Conservation (phyloP, 1,284 basidiomycete species). For the Fomitiporia mediterranea region DNA sequence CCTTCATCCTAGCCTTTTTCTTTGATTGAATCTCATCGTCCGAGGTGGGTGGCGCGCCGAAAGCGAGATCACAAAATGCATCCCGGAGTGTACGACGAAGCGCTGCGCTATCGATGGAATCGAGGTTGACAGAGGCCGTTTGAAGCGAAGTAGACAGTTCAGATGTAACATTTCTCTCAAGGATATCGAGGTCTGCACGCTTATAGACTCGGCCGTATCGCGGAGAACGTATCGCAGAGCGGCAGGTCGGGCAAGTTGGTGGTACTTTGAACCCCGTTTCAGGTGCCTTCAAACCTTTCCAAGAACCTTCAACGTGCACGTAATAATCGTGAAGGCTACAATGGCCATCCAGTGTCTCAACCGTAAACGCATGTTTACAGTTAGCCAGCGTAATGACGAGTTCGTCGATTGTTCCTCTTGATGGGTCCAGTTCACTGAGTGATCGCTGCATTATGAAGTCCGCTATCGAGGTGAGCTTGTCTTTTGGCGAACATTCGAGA, state of each 20-base stretch:
- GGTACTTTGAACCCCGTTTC: conserved; percentile 39
- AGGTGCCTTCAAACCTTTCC: conserved; percentile 39
- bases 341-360: conserved; percentile 64
- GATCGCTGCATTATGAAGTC: conserved; percentile 54
- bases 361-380: conserved; percentile 66
- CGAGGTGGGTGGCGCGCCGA: neutral
- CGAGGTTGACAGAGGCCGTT: neutral
- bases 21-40: neutral
- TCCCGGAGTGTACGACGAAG: neutral
- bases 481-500: conserved; percentile 41
- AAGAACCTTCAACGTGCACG: conserved; percentile 32
- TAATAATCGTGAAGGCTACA: conserved; percentile 55
- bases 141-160: conserved; percentile 43
- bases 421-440: conserved; percentile 45
- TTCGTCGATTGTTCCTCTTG: conserved; percentile 42
- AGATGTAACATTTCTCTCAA: conserved; percentile 56
- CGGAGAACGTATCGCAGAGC: conserved; percentile 43
- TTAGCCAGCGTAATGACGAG: conserved; percentile 54
- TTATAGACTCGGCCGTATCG: conserved; percentile 60
- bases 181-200: conserved; percentile 54
- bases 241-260: conserved; percentile 54
- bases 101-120: neutral
- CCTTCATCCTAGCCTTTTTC: conserved; percentile 6
- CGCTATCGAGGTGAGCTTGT: conserved; percentile 41
- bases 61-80: neutral